A percentile compares a stretch with the other conserved stretches of the same genome.
Conservation (phyloP, 1,284 basidiomycete genomes). For the Apiotrichum mycotoxinovorans region DNA sequence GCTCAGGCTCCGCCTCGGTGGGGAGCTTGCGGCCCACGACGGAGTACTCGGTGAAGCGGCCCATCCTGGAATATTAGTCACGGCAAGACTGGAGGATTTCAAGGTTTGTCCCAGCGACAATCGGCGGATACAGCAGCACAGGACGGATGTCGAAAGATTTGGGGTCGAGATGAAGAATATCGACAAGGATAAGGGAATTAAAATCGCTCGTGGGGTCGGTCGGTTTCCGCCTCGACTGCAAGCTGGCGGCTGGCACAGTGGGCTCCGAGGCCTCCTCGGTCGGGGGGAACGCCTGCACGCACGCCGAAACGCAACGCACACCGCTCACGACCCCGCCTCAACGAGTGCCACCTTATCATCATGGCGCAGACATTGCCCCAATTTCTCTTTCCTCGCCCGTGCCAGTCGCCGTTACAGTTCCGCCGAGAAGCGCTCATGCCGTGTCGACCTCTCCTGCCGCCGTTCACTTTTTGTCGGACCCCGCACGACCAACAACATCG, state of each 20-base stretch:
- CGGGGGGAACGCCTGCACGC: conserved; percentile 6
- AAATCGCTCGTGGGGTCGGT: background rate
- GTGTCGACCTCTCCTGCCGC: too few relatives aligned
- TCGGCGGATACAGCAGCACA: background rate
- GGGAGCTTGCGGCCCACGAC: conserved; percentile 97
- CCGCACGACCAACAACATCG: background rate
- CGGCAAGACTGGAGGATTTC: background rate
- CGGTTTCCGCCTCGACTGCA: background rate
- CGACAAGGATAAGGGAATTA: background rate
- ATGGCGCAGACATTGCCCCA: conserved; percentile 46
- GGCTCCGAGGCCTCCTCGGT: conserved; percentile 36
- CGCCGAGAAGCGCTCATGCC: background rate
- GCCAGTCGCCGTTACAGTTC: background rate
- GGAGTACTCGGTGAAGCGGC: conserved; percentile 75
- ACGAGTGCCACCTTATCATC: conserved; percentile 19
- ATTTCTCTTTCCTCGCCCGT: conserved; percentile 40
- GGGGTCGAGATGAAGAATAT: background rate
- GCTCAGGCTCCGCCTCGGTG: conserved; percentile 85
- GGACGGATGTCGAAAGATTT: too few relatives aligned
- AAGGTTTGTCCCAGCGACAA: background rate
- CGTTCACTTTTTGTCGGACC: too few relatives aligned
- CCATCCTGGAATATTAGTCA: conserved; percentile 43
- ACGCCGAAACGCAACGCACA: conserved; percentile 3
- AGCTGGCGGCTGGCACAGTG: background rate
- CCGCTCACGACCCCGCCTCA: conserved; percentile 12